Base-by-base conservation (phyloP, 2,329 filamentous ascomycete species). In the Beauveria pseudobassiana region DNA sequence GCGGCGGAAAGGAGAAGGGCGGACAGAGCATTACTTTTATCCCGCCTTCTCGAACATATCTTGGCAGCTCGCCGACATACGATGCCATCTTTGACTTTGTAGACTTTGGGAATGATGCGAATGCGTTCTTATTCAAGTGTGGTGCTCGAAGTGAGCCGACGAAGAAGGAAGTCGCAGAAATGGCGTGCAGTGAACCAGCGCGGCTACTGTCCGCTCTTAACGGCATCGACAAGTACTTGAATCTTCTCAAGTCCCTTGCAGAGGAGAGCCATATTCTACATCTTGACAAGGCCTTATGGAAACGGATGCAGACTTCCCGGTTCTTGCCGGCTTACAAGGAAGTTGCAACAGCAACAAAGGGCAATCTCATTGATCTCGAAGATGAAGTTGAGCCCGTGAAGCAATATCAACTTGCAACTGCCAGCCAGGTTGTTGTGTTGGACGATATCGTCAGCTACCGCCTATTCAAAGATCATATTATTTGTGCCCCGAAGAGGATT, bases 61-160 rank as follows among this genome's bases (percentile, higher is more conserved):
- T 99, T 2, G 95, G 95, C 9, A 87, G 66, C 30, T 86, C 82
- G 6, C 72, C 76, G 2, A 81, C 80, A 8, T 99, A 96, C 69
- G 89, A 86, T 12, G 90, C 96, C 38, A 96, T 99, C 38, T 96
- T 99, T 67, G 92, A 98, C 71, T 99, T 97, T 74, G 93, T 98
- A 16, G 90, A 98, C 71, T 99, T 97, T 76, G 92, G 93, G 0
- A 77, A 82, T 40, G 87, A 93, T 70, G 93, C 91, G 2, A 98
- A 98, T 69, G 80, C 89, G 0, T 99, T 99, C 69, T 77, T 99
- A 20, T 84, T 92, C 67, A 90, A 90, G 64, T 91, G 93, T 65
- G 95, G 95, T 10, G 93, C 92, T 3, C 97, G 96, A 74, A 87
- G 85, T 65, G 93, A 99, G 73, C 95, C 95, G 4, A 96, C 89